Percentiles rank a stretch among this genome's conserved stretches.
Evolutionary conservation across 108 stramenopile species (phyloP).

Genomic region (Cyclotella distinguenda): DNA sequence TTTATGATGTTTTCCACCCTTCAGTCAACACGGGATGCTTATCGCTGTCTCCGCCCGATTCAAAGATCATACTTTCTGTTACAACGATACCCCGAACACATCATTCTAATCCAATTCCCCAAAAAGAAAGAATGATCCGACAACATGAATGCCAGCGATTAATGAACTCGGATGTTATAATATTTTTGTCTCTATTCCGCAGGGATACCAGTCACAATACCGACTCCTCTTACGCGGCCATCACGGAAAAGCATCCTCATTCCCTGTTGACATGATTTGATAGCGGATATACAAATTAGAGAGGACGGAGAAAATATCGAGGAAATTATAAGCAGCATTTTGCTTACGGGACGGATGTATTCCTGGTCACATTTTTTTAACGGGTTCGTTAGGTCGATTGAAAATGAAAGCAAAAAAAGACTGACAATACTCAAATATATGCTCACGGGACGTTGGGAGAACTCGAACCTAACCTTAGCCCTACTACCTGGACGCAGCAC

Average conservation of each 20-base stretch:
- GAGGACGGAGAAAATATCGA: neutral
- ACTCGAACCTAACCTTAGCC: slow-evolving; percentile 85
- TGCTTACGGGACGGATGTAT: slow-evolving; percentile 62
- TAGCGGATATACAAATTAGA: too few relatives aligned
- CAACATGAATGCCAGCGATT: too few relatives aligned
- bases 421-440: neutral
- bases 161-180: too few relatives aligned
- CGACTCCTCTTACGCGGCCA: slow-evolving; percentile 85
- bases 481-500: slow-evolving; percentile 76
- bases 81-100: too few relatives aligned
- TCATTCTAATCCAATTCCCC: too few relatives aligned
- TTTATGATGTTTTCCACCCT: too few relatives aligned
- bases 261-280: slow-evolving; percentile 28
- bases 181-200: too few relatives aligned
- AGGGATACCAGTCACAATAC: slow-evolving; percentile 65
- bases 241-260: slow-evolving; percentile 89
- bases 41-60: too few relatives aligned
- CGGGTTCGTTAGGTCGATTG: neutral
- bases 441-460: slow-evolving; percentile 75
- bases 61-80: too few relatives aligned
- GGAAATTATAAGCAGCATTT: neutral
- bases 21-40: too few relatives aligned
- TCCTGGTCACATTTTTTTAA: slow-evolving; percentile 30
- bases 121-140: too few relatives aligned
- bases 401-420: neutral